These are phyloP conservation scores for Gypsophila paniculata DNA, from an alignment of 179 eudicot genomes.

Conservation along the genomic window DNA sequence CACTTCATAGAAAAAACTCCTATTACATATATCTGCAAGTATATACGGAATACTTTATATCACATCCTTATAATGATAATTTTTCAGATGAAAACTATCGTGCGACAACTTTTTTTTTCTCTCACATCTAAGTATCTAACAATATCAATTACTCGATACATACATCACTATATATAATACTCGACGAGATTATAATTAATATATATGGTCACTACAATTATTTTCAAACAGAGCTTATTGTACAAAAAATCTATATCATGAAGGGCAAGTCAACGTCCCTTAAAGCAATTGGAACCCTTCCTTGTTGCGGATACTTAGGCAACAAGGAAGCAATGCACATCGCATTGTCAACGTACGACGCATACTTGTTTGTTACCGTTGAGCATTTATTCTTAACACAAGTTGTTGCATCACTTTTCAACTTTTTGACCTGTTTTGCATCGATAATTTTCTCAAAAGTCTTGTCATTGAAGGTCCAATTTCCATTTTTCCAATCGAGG, in stretches of 20 bases:
- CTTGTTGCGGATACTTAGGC: slow-evolving; percentile 35
- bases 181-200: too few species aligned
- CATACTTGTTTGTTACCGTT: slow-evolving; percentile 17
- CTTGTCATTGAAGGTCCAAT: slow-evolving; percentile 46
- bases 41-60: too few species aligned
- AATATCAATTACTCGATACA: too few species aligned
- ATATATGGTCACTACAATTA: too few species aligned
- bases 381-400: background rate
- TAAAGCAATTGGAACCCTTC: slow-evolving; percentile 41
- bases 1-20: too few species aligned
- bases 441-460: slow-evolving; percentile 18
- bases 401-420: background rate
- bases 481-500: slow-evolving; percentile 62
- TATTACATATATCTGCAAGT: too few species aligned
- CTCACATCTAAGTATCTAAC: too few species aligned
- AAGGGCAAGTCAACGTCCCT: slow-evolving; percentile 41
- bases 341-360: slow-evolving; percentile 43
- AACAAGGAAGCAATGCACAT: slow-evolving; percentile 37
- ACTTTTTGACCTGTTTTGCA: slow-evolving; percentile 19
- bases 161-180: too few species aligned
- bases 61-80: too few species aligned
- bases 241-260: slow-evolving; percentile 37
- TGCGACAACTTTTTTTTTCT: too few species aligned
- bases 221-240: too few species aligned
- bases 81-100: too few species aligned